phyloP scores from a whole-genome alignment of 106 monocot genomes.

The Platanthera guangdongensis region DNA sequence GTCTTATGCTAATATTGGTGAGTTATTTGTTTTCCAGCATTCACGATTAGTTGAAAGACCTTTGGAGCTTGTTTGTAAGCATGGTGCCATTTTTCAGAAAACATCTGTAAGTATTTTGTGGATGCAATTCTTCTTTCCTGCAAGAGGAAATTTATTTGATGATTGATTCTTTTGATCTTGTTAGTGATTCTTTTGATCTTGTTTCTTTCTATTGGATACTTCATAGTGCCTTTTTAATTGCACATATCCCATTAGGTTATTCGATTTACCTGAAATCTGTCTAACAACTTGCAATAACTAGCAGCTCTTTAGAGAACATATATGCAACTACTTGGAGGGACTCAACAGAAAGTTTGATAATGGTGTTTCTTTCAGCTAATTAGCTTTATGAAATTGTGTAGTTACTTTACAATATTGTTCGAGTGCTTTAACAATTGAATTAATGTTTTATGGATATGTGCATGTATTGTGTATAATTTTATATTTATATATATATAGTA shows the following conservation, averaged over 20 bases:
- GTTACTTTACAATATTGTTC: too few relatives aligned
- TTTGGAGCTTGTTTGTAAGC: constrained; percentile 67
- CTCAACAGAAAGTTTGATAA: too few relatives aligned
- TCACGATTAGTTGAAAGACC: constrained; percentile 73
- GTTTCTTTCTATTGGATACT: not conserved
- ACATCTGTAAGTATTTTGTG: constrained; percentile 40
- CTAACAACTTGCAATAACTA: not conserved
- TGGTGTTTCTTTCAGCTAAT: too few relatives aligned
- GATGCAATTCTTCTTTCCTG: not conserved
- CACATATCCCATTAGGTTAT: not conserved
- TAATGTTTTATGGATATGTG: too few relatives aligned
- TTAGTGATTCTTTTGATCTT: not conserved
- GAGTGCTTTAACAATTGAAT: too few relatives aligned
- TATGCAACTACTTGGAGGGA: too few relatives aligned
- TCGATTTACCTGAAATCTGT: not conserved
- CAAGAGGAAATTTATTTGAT: not conserved
- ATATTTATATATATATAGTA: too few relatives aligned
- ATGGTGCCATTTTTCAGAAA: constrained; percentile 73
- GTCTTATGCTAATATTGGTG: not conserved
- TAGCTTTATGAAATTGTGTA: too few relatives aligned
- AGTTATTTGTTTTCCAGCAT: constrained; percentile 44
- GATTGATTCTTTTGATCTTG: not conserved
- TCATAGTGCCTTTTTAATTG: not conserved
- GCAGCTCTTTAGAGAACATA: too few relatives aligned
- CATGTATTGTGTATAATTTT: too few relatives aligned